phyloP scores from a whole-genome alignment of 2,329 filamentous ascomycete species.

The Paraphoma sp. region DNA sequence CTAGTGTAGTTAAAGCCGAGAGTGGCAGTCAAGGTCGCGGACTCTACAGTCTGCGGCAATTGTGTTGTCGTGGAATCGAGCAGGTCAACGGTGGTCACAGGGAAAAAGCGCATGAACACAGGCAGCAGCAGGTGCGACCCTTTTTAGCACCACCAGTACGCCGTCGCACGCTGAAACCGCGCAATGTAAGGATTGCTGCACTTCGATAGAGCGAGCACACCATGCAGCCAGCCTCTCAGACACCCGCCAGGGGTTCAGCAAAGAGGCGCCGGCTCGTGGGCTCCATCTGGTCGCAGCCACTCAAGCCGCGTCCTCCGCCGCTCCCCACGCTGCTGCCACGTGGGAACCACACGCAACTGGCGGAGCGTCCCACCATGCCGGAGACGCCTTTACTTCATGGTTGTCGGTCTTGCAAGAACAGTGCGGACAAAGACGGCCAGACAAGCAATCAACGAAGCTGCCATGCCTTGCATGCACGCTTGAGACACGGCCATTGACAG shows the following conservation, averaged over 20 bases:
- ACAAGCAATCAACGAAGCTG: slow-evolving; percentile 3
- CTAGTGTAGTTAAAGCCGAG: slow-evolving; percentile 7
- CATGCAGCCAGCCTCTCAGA: slow-evolving; percentile 25
- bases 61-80: background rate
- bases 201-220: slow-evolving; percentile 18
- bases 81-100: background rate
- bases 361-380: background rate
- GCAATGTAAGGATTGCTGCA: slow-evolving; percentile 20
- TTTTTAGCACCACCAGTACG: slow-evolving; percentile 13
- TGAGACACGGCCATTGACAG: slow-evolving; percentile 1
- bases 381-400: background rate
- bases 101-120: background rate
- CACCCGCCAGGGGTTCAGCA: slow-evolving; percentile 4
- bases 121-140: background rate
- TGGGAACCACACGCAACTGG: slow-evolving; percentile 12
- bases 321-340: slow-evolving; percentile 30
- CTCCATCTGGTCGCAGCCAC: background rate
- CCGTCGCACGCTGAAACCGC: slow-evolving; percentile 18
- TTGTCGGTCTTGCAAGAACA: background rate
- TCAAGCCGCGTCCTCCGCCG: background rate
- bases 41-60: background rate
- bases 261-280: background rate
- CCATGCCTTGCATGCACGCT: slow-evolving; percentile 6
- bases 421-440: background rate
- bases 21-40: background rate